These are phyloP conservation scores for Amesomyces nigricolor DNA, from an alignment of 2,329 filamentous ascomycete genomes.

Conservation along the genomic window DNA sequence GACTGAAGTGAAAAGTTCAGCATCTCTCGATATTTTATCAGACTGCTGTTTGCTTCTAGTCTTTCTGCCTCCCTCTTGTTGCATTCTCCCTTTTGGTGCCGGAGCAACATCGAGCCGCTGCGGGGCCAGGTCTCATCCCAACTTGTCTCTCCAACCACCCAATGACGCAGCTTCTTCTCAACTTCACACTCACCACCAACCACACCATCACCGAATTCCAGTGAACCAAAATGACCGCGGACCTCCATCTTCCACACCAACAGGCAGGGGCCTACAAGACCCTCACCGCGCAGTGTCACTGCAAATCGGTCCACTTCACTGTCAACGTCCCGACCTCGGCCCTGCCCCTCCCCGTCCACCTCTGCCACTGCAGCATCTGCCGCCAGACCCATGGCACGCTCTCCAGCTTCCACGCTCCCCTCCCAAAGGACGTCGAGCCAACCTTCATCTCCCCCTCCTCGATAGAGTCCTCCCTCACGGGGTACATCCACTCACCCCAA, in stretches of 20 bases:
- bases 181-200: neutral
- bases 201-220: neutral
- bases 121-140: too few species aligned
- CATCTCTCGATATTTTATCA: too few species aligned
- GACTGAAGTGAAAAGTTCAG: too few species aligned
- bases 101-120: too few species aligned
- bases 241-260: slow-evolving; percentile 20
- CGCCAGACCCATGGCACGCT: slow-evolving; percentile 39
- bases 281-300: slow-evolving; percentile 42
- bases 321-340: slow-evolving; percentile 35
- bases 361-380: slow-evolving; percentile 44
- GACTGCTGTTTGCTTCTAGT: too few species aligned
- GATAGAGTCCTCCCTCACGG: slow-evolving; percentile 31
- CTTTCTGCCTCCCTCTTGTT: too few species aligned
- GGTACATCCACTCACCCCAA: slow-evolving; percentile 31
- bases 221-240: slow-evolving; percentile 13
- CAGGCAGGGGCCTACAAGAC: slow-evolving; percentile 27
- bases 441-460: slow-evolving; percentile 38
- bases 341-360: slow-evolving; percentile 38
- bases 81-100: too few species aligned
- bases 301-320: slow-evolving; percentile 39
- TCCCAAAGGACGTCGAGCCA: slow-evolving; percentile 34
- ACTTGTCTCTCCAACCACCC: neutral
- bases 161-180: neutral
- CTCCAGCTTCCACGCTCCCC: slow-evolving; percentile 37